Base-by-base conservation (phyloP, 768 basidiomycete genomes). In the Nidularia pulvinata region DNA sequence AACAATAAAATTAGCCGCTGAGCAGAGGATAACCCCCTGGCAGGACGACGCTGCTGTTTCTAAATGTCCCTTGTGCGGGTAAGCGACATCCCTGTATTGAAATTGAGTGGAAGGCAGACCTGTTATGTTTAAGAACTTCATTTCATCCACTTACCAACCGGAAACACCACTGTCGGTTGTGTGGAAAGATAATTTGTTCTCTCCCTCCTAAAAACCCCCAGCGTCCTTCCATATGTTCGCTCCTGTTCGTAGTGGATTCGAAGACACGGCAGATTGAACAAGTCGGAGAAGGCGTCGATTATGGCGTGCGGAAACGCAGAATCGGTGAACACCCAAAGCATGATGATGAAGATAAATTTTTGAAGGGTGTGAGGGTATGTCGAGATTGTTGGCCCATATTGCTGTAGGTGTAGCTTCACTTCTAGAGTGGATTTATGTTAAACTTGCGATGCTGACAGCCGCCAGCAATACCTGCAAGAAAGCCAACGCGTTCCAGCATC, bases 1-100 rank as follows among this genome's bases (percentile, higher is more conserved):
- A 48, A 51, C 47, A 43, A 13, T 48, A 45, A 56, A 53, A 34
- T 25, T 46, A 91, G 88, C 81, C 50, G 88, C 86, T 3, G 96
- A 99, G 69, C 95, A 96, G 68, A 77, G 82, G 44, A 95, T 99
- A 59, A 94, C 97, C 2, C 93, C 93, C 4, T 99, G 96, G 96
- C 85, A 97, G 66, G 85, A 89, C 39, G 96, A 98, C 64, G 75
- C 81, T 1, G 61, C 75, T 3, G 93, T 86, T 1, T 82, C 80
- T 45, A 85, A 86, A 55, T 99, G 96, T 72, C 89, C 93, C 1
- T 73, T 96, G 56, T 99, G 96, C 83, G 67, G 63, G 93, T 91
- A 67, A 67, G 84, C 72, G 39, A 5, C 16, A 13, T 3, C 5
- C 39, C 11, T 13, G 5, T 2, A 34, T 19, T 39, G 42, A 57